phyloP scores from a whole-genome alignment of 2,329 filamentous ascomycete species.

The Phyllosticta ampelicida region DNA sequence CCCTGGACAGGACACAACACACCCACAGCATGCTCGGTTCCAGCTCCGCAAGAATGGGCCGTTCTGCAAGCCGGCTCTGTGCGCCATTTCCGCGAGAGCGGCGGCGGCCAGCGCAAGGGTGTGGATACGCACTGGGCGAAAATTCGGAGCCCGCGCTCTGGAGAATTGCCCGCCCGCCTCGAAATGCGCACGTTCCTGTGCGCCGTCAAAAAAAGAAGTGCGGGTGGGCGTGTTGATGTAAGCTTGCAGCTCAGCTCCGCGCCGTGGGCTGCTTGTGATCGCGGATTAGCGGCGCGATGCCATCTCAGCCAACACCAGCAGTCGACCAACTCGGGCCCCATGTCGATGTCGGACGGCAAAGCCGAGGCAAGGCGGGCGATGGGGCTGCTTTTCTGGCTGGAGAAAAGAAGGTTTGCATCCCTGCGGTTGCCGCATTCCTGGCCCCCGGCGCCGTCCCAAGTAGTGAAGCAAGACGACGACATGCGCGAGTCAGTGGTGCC shows the following conservation, averaged over 20 bases:
- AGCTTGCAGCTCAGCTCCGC: slow-evolving; percentile 6
- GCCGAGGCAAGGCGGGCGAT: slow-evolving; percentile 8
- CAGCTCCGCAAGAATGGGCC: not conserved
- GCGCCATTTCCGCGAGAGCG: not conserved
- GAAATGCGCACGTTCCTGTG: not conserved
- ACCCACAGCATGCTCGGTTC: not conserved
- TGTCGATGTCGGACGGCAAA: slow-evolving; percentile 3
- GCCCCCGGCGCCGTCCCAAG: not conserved
- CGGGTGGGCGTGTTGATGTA: slow-evolving; percentile 7
- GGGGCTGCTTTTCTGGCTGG: not conserved
- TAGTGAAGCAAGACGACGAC: slow-evolving; percentile 5
- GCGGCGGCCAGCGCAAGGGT: not conserved
- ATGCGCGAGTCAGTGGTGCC: slow-evolving; percentile 5
- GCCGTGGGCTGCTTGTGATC: slow-evolving; percentile 4
- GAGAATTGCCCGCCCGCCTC: not conserved
- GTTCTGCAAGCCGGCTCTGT: not conserved
- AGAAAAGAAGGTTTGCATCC: slow-evolving; percentile 9
- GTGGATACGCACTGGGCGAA: not conserved
- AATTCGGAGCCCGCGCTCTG: not conserved
- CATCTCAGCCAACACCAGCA: slow-evolving; percentile 1
- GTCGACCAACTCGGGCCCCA: not conserved
- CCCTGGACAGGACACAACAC: not conserved
- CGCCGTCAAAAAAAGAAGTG: slow-evolving; percentile 3
- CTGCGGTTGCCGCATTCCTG: slow-evolving; percentile 1
- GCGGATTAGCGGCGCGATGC: not conserved